A percentile compares a stretch with the other conserved stretches of the same genome.
Evolutionary conservation across 345 rosid genomes (phyloP).

Genomic region (Salix koriyanagi): DNA sequence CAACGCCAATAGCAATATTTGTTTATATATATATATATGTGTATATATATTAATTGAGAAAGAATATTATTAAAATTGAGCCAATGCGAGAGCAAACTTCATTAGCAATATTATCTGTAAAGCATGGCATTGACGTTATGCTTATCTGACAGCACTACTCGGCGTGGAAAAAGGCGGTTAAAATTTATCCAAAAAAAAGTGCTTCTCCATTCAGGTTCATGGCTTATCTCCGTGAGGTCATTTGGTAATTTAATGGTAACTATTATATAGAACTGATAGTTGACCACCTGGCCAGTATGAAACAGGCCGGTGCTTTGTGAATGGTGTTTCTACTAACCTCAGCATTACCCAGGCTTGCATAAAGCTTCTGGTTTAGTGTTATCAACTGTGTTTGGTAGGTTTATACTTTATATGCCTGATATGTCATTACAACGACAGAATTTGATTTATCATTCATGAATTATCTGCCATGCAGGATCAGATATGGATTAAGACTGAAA

Average conservation of each 20-base stretch:
- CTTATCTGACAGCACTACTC: slow-evolving; percentile 4
- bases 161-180: neutral
- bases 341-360: neutral
- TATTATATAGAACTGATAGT: neutral
- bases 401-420: neutral
- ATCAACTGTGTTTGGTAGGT: neutral
- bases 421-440: neutral
- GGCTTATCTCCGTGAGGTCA: slow-evolving; percentile 6
- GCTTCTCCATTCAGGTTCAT: neutral
- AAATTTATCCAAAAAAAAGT: neutral
- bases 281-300: neutral
- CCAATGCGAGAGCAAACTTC: too few relatives aligned
- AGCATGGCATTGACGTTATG: slow-evolving; percentile 4
- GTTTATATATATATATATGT: too few relatives aligned
- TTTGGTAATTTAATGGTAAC: neutral
- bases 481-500: neutral
- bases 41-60: too few relatives aligned
- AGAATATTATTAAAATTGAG: too few relatives aligned
- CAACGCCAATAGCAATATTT: neutral
- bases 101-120: slow-evolving; percentile 3
- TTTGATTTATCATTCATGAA: neutral
- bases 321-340: neutral
- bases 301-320: neutral
- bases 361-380: neutral
- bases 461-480: neutral